Base-by-base conservation (phyloP, 768 basidiomycete genomes). In the Lyophyllum shimeji region DNA sequence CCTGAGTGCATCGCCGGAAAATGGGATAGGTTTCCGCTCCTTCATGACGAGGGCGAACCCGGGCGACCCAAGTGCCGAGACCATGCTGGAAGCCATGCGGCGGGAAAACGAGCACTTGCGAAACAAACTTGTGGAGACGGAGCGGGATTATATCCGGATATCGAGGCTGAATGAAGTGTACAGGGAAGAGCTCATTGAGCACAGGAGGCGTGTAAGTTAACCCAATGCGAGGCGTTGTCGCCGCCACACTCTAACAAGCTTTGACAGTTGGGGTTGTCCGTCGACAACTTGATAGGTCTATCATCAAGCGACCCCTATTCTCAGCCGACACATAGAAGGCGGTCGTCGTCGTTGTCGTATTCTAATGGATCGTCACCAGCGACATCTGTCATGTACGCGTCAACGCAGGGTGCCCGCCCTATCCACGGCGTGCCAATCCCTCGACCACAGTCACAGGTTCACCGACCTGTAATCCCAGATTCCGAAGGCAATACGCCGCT, bases 161-260 rank as follows among this genome's bases (percentile, higher is more conserved):
- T 76, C 84, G 48, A 72, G 90, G 60, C 70, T 91, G 65, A 93
- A 93, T 60, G 91, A 93, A 62, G 81, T 91, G 4, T 94, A 93
- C 65, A 77, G 90, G 27, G 91, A 92, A 70, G 92, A 94, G 69
- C 71, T 94, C 57, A 85, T 94, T 52, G 86, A 90, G 43, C 84
- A 89, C 64, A 72, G 92, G 56, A 75, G 84, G 60, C 76, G 89
- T 69, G 90, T 91, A 71, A 71, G 92, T 80, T 8, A 39, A 46
- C 54, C 34, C 46, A 54, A 23, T 18, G 58, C 49, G 37, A 23
- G 39, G 39, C 15, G 31, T 37, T 53, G 58, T 53, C 29, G 42
- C 9, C 46, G 47, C 50, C 44, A 54, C 47, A 50, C 56, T 39
- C 52, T 40, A 51, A 57, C 42, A 20, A 39, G 24, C 39, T 56